Evolutionary conservation across 2,329 filamentous ascomycete genomes (phyloP), one percentile per base, ranked within the genome.

Genomic region (Xylaria hypoxylon): DNA sequence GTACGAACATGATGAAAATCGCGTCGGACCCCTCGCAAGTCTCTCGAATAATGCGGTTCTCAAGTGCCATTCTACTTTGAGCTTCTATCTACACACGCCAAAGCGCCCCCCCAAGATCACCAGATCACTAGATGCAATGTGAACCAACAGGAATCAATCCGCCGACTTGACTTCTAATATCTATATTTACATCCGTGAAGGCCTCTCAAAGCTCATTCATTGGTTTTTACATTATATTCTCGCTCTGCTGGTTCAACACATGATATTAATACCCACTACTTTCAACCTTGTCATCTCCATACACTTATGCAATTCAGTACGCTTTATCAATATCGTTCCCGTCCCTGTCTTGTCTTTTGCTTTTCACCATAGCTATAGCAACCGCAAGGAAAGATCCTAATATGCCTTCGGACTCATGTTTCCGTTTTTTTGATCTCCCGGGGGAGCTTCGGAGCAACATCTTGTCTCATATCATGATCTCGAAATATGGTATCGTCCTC

Each of bases 391-490:
- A 17, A 24, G 13, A 45, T 22, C 11, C 7, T 22, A 50, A 57
- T 22, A 74, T 73, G 70, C 53, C 65, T 22, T 26, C 58, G 7
- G 52, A 15, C 8, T 45, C 62, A 0, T 33, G 13, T 42, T 77
- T 77, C 47, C 75, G 66, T 17, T 77, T 77, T 56, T 73, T 77
- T 38, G 74, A 76, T 35, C 72, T 77, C 2, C 76, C 76, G 2
- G 71, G 71, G 17, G 76, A 77, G 64, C 59, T 77, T 15, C 71
- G 76, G 47, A 57, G 51, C 28, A 68, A 65, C 11, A 72, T 77
- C 40, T 65, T 77, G 38, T 64, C 68, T 10, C 61, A 76, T 22
- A 58, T 76, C n/a, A 62, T 77, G 17, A 66, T 76, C 28, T 71
- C 69, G n/a, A 66, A 72, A 26, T 67, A 60, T 8, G 69, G 57